Evolutionary conservation across 2,329 filamentous ascomycete species (phyloP), one percentile per base, ranked within the genome.

Genomic region (Xylariaceae sp.): DNA sequence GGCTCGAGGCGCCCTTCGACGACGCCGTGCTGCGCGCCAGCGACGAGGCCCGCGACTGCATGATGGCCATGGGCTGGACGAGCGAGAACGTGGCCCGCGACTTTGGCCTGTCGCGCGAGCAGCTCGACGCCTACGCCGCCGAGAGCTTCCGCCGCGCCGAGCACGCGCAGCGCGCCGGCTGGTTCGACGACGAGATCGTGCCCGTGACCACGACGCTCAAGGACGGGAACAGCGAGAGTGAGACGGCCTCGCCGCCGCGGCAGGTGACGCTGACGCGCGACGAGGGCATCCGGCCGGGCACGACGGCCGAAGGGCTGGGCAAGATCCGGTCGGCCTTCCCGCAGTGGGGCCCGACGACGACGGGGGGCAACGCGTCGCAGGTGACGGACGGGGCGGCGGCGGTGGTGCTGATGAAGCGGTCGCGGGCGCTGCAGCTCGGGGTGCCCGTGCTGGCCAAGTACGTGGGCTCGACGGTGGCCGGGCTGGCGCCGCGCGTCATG

Each of bases 41-140:
- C 64, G 82, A 87, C 57, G 86, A 95, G 56, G 75, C 87, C 1
- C 62, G 62, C 29, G 90, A 96, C 65, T 92, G 88, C 70, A 77
- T 90, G 77, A 77, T 88, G 71, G 84, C 90, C 46, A 98, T 98
- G 92, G 92, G 92, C 15, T 93, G 94, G 76, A 98, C 92, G 3
- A 90, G 83, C 39, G 92, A 98, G 69, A 96, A 96, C 57, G 88
- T 98, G 18, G 87, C 82, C 50, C 77, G 77, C 31, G 92, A 96
- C 64, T 96, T 96, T 60, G 76, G 82, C 55, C 80, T 98, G 56
- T 65, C 76, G 2, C 77, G 92, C 40, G 79, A 89, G 56, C 64
- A 67, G 57, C 85, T 96, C 65, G 92, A 98, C 61, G 68, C 72
- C 46, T 96, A 80, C 59, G 86, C 92, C 0, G 83, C 83, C 8